A percentile compares a stretch with the other conserved stretches of the same genome.
These are phyloP conservation scores for Mycena filopes DNA, from an alignment of 768 basidiomycete species.

Conservation along the genomic window DNA sequence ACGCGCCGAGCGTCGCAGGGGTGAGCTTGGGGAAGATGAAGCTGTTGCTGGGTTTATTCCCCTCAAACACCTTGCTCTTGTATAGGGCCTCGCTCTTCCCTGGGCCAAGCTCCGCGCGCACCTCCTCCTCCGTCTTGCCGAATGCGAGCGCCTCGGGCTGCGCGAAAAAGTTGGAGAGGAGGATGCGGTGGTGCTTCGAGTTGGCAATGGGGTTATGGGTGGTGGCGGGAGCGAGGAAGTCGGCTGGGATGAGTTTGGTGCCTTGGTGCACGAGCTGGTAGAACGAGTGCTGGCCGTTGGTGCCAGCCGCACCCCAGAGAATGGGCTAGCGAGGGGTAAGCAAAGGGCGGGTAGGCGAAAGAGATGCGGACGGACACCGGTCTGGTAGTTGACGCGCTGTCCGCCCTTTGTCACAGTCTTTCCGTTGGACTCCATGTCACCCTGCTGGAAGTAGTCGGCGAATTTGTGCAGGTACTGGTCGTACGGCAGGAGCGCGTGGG, in stretches of 20 bases:
- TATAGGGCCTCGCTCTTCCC: slow-evolving; percentile 85
- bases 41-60: slow-evolving; percentile 96
- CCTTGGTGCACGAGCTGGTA: slow-evolving; percentile 98
- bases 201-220: slow-evolving; percentile 88
- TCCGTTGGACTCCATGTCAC: slow-evolving; percentile 99
- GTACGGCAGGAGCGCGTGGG: slow-evolving; percentile 94
- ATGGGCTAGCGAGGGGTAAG: slow-evolving; percentile 71
- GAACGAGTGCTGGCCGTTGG: slow-evolving; percentile 99
- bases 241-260: slow-evolving; percentile 90
- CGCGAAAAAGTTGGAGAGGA: slow-evolving; percentile 98
- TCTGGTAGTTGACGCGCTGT: slow-evolving; percentile 93
- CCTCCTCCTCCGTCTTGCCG: slow-evolving; percentile 94
- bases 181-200: slow-evolving; percentile 96
- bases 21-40: slow-evolving; percentile 95
- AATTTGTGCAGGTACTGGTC: slow-evolving; percentile 99
- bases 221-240: slow-evolving; percentile 91
- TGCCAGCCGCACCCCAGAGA: slow-evolving; percentile 98
- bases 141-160: slow-evolving; percentile 98
- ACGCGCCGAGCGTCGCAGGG: slow-evolving; percentile 87
- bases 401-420: slow-evolving; percentile 97
- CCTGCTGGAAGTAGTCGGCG: slow-evolving; percentile 99
- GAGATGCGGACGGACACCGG: slow-evolving; percentile 74
- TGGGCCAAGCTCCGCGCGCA: slow-evolving; percentile 71
- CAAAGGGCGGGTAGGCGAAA: neutral
- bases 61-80: slow-evolving; percentile 98